phyloP scores from a whole-genome alignment of 1,284 basidiomycete species.

The Sporisorium exsertum region DNA sequence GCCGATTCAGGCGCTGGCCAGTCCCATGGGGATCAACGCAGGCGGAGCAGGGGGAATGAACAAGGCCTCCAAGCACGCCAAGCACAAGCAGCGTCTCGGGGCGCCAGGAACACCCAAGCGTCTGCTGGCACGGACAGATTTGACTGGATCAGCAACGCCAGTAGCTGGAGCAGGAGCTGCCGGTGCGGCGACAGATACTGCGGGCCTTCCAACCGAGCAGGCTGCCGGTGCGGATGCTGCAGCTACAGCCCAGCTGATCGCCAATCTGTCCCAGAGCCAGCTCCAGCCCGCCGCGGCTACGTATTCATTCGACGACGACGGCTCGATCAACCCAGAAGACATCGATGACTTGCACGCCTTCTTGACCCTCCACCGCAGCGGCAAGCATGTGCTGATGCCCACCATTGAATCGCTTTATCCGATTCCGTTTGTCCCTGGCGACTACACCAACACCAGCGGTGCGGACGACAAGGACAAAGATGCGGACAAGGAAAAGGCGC shows the following conservation, averaged over 20 bases:
- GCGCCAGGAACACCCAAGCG: constrained; percentile 47
- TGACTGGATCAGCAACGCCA: constrained; percentile 30
- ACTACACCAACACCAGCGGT: constrained; percentile 23
- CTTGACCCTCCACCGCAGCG: constrained; percentile 42
- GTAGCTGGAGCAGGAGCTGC: neutral
- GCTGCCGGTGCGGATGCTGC: constrained; percentile 10
- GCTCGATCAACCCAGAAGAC: constrained; percentile 53
- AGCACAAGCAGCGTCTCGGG: constrained; percentile 43
- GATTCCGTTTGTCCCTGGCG: constrained; percentile 38
- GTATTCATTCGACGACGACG: constrained; percentile 52
- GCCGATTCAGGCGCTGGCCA: constrained; percentile 30
- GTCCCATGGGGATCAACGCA: constrained; percentile 24
- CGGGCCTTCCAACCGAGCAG: constrained; percentile 1
- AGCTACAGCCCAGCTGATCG: constrained; percentile 34
- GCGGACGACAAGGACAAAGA: constrained; percentile 28
- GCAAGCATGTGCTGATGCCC: constrained; percentile 38
- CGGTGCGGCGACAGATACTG: constrained; percentile 1
- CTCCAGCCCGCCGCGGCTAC: constrained; percentile 14
- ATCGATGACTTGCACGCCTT: constrained; percentile 51
- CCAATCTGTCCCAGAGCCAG: constrained; percentile 31
- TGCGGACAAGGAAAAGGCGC: constrained; percentile 24
- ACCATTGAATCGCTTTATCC: constrained; percentile 56
- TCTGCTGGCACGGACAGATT: constrained; percentile 16
- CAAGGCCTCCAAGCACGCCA: constrained; percentile 33
- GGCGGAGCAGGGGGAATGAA: constrained; percentile 11